phyloP scores from a whole-genome alignment of 805 yeast genomes.

The Wickerhamiella australiensis region DNA sequence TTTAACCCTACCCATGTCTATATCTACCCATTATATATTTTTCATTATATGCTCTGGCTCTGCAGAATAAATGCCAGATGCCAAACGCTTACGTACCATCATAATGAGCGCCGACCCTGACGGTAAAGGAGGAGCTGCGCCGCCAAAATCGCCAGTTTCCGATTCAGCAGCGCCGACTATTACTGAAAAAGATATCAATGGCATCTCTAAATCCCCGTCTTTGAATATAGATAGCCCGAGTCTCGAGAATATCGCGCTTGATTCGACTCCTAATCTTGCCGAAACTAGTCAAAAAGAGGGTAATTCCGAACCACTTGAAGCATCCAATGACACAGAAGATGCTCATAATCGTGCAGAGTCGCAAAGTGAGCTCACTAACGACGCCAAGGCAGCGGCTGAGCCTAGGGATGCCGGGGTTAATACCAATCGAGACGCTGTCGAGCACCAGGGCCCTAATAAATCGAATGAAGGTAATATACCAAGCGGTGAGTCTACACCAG shows the following conservation, averaged over 20 bases:
- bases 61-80: no score
- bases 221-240: conserved; percentile 3
- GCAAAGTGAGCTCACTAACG: no score
- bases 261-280: not conserved
- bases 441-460: no score
- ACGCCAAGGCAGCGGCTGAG: no score
- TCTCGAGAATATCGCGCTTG: conserved; percentile 5
- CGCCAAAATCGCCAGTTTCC: not conserved
- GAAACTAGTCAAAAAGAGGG: not conserved
- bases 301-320: no score
- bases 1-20: not conserved
- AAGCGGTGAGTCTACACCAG: not conserved
- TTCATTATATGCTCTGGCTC: not conserved
- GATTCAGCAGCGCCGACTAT: not conserved
- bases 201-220: not conserved
- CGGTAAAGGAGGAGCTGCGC: not conserved
- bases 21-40: not conserved
- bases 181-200: not conserved
- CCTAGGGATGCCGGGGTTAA: no score
- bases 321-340: no score
- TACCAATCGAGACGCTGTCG: no score
- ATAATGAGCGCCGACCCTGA: conserved; percentile 7
- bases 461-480: not conserved
- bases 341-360: no score
- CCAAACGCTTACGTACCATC: conserved; percentile 1